A percentile compares a stretch with the other conserved stretches of the same genome.
phyloP scores from a whole-genome alignment of 1,139 yeast genomes.

The Saccharomyces hybrid region DNA sequence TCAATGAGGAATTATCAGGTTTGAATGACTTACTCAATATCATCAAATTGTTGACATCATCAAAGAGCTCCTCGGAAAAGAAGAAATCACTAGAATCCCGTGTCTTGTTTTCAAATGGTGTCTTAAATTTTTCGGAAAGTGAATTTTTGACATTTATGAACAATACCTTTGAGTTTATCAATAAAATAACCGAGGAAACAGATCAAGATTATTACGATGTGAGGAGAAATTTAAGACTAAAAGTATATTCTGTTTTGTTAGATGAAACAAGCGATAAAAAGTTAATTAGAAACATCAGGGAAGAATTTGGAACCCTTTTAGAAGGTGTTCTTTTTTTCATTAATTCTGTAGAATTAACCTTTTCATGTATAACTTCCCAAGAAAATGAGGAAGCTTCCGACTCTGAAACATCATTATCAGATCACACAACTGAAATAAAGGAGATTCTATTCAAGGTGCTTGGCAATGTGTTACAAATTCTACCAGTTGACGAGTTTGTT shows the following conservation, averaged over 20 bases:
- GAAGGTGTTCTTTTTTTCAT: conserved; percentile 34
- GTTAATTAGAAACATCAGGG: conserved; percentile 32
- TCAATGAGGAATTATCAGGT: conserved; percentile 61
- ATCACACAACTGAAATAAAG: conserved; percentile 21
- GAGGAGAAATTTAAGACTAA: conserved; percentile 46
- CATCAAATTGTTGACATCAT: conserved; percentile 38
- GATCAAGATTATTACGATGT: conserved; percentile 40
- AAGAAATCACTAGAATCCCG: conserved; percentile 40
- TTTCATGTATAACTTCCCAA: not conserved
- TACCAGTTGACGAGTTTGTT: conserved; percentile 70
- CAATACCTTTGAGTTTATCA: conserved; percentile 47
- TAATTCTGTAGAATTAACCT: conserved; percentile 11
- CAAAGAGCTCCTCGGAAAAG: conserved; percentile 32
- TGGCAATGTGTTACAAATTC: conserved; percentile 53
- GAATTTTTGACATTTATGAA: conserved; percentile 46
- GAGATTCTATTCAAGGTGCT: conserved; percentile 41
- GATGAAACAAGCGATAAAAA: conserved; percentile 37
- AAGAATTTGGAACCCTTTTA: conserved; percentile 39
- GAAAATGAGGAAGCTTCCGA: conserved; percentile 14
- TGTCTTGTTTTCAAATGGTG: conserved; percentile 57
- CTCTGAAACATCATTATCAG: conserved; percentile 16
- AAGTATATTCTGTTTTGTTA: conserved; percentile 48
- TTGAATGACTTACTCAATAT: conserved; percentile 47
- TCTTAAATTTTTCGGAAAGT: conserved; percentile 42
- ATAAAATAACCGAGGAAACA: conserved; percentile 37